These are phyloP conservation scores for Apocynum venetum DNA, from an alignment of 257 asterid genomes.

Conservation along the genomic window DNA sequence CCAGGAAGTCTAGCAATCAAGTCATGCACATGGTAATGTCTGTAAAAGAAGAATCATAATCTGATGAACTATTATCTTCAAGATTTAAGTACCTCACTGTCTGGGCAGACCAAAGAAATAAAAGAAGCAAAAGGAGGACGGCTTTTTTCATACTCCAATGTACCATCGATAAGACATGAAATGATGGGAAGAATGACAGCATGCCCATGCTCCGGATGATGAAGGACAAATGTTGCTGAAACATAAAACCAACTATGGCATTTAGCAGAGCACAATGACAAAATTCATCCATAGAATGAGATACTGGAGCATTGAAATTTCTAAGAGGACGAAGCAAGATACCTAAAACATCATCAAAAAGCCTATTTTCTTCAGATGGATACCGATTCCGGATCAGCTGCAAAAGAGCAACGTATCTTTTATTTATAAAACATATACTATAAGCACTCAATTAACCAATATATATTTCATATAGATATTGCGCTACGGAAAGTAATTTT, in stretches of 20 bases:
- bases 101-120: slow-evolving; percentile 79
- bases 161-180: slow-evolving; percentile 79
- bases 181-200: slow-evolving; percentile 92
- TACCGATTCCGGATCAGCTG: slow-evolving; percentile 87
- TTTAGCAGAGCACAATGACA: neutral
- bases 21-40: slow-evolving; percentile 1
- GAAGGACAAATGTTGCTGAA: slow-evolving; percentile 94
- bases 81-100: slow-evolving; percentile 60
- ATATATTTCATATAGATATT: neutral
- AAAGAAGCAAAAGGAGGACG: slow-evolving; percentile 90
- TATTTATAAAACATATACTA: slow-evolving; percentile 15
- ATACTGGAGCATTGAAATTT: neutral
- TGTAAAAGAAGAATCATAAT: slow-evolving; percentile 6
- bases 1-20: neutral
- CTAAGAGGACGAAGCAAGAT: slow-evolving; percentile 17
- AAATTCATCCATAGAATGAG: slow-evolving; percentile 10
- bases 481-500: neutral
- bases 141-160: slow-evolving; percentile 68
- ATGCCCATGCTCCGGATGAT: slow-evolving; percentile 99
- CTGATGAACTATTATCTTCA: neutral
- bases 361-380: slow-evolving; percentile 81
- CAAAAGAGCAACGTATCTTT: slow-evolving; percentile 25
- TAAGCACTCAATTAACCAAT: slow-evolving; percentile 7
- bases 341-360: slow-evolving; percentile 96
- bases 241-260: slow-evolving; percentile 24